Evolutionary conservation across 257 asterid species (phyloP).

Genomic region (Salvia splendens): DNA sequence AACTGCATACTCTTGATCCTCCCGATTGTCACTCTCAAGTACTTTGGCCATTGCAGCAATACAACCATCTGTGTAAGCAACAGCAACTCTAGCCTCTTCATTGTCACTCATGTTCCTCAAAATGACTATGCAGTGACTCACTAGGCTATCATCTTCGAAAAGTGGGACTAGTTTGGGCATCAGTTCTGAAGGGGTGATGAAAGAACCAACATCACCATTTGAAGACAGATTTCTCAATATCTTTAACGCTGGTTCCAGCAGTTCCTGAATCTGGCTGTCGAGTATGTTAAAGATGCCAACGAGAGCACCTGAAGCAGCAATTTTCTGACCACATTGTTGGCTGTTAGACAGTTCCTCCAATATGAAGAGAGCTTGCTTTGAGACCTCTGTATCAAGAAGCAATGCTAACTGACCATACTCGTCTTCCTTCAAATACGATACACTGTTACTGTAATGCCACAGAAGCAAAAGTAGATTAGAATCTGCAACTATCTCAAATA

Average conservation of each 20-base stretch:
- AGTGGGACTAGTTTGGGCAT: slow-evolving; percentile 59
- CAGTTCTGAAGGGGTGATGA: slow-evolving; percentile 41
- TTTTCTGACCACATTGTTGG: slow-evolving; percentile 33
- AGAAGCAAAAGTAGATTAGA: slow-evolving; percentile 26
- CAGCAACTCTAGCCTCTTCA: slow-evolving; percentile 42
- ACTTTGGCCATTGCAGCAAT: slow-evolving; percentile 53
- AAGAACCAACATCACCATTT: slow-evolving; percentile 36
- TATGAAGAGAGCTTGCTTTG: slow-evolving; percentile 61
- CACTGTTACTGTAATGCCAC: slow-evolving; percentile 43
- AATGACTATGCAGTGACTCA: slow-evolving; percentile 49
- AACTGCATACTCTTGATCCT: slow-evolving; percentile 73
- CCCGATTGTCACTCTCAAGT: slow-evolving; percentile 56
- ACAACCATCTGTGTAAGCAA: slow-evolving; percentile 71
- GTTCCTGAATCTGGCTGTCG: slow-evolving; percentile 46
- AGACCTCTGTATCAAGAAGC: slow-evolving; percentile 61
- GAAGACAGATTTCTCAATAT: slow-evolving; percentile 55
- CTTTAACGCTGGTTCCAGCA: slow-evolving; percentile 57
- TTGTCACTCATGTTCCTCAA: slow-evolving; percentile 50
- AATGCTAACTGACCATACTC: slow-evolving; percentile 59
- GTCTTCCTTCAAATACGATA: slow-evolving; percentile 55
- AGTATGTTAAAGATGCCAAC: slow-evolving; percentile 50
- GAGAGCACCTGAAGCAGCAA: slow-evolving; percentile 60
- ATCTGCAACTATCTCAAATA: slow-evolving; percentile 2
- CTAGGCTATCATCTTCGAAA: slow-evolving; percentile 41
- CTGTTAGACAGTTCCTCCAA: slow-evolving; percentile 52